Conservation (phyloP, 306 rosid genomes). For the Cucumis cinereus region DNA sequence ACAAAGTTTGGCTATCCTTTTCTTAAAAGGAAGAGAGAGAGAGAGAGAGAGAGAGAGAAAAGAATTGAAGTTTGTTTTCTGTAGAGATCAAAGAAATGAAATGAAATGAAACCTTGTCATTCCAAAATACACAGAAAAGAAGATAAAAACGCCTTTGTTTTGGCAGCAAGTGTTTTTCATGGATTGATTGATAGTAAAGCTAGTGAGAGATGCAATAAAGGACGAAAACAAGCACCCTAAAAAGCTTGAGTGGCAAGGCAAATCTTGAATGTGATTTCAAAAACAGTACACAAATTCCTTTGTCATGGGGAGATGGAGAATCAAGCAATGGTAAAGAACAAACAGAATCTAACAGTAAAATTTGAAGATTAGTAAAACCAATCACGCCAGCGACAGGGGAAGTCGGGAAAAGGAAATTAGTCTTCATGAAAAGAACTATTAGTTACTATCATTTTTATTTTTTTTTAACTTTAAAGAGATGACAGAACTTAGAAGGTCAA, state of each 20-base stretch:
- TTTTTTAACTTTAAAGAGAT: background rate
- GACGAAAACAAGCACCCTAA: background rate
- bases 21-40: background rate
- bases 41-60: background rate
- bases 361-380: background rate
- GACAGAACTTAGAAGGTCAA: background rate
- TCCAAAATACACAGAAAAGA: background rate
- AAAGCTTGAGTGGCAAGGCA: background rate
- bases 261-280: background rate
- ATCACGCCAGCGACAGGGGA: background rate
- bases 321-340: background rate
- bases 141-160: background rate
- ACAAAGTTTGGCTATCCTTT: background rate
- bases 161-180: background rate
- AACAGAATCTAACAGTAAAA: background rate
- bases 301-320: background rate
- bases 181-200: background rate
- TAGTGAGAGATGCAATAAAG: background rate
- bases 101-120: background rate
- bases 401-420: background rate
- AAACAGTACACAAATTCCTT: background rate
- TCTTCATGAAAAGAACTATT: background rate
- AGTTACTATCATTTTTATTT: background rate
- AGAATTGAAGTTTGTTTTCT: background rate
- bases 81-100: constrained; percentile 2